Base-by-base conservation (phyloP, 2,329 filamentous ascomycete species). In the Aspergillus latus region DNA sequence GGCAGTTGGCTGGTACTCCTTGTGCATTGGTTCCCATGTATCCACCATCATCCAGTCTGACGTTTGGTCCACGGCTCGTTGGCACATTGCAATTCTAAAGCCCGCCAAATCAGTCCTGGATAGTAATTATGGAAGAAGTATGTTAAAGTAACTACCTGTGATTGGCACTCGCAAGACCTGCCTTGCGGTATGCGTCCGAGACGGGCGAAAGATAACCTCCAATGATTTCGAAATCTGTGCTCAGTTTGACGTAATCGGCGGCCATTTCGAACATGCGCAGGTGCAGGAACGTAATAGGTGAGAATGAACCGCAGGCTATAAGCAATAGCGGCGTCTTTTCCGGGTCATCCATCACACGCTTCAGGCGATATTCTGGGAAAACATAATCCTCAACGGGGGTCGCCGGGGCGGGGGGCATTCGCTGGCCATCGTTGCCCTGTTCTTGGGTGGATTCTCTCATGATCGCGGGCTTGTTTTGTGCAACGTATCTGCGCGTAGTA, bases 251-350 rank as follows among this genome's bases (percentile, higher is more conserved):
- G 74, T 88, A 92, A 74, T 94, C 89, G 64, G 86, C 84, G 1
- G 89, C 89, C 85, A 95, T 91, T 68, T 91, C 88, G 69, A 94
- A 93, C 88, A 95, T 93, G 70, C 89, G 87, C 60, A 94, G 77
- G 70, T 93, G 89, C 9, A 73, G 55, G 45, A 70, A 73, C 28
- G 70, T 72, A 49, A 72, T 71, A 15, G 88, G 89, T 0, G 86
- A 89, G 76, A 91, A 92, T 10, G 81, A 84, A 44, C 82, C 79
- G 61, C 78, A 80, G 29, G 78, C 76, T 52, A 80, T 75, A 11
- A 80, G 69, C 8, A 78, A 66, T 5, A 79, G 65, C n/a, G 76
- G 76, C 1, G 76, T 78, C 66, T 77, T 78, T 56, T 74, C 75
- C 5, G 78, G 72, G 56, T 80, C 75, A 13, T 73, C 67, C 75